Evolutionary conservation across 257 asterid genomes (phyloP), one percentile per base, ranked within the genome.

Genomic region (Fraxinus cuspidata): DNA sequence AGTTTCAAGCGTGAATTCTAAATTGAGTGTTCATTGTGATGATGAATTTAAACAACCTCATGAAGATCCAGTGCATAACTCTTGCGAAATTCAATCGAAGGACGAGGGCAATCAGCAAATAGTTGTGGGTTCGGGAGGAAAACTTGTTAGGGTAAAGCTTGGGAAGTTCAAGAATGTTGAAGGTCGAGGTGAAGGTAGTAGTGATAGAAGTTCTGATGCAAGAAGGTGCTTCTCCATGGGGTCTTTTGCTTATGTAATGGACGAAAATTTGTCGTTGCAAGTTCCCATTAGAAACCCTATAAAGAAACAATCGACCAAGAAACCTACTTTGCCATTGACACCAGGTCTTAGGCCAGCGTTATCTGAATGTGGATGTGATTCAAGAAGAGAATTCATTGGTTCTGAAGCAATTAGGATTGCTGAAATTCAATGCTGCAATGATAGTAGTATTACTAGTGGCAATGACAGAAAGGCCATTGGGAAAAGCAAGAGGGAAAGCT

Each of bases 161-260:
- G 99, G 99, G 25, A 95, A 92, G 80, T 95, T 87, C 64, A 93
- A 81, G 83, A 92, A 78, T 82, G 89, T 90, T 0, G 96, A 87
- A 47, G 79, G 82, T 34, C 83, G 74, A 2, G 87, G 78, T 31
- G 92, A 75, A 70, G 86, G 84, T 15, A 83, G 87, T n/a, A 72
- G 78, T 47, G 81, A 74, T 11, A 77, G 69, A 9, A 77, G 76
- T 68, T 80, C 82, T 56, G 97, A 87, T 78, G 82, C 90, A 71
- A 92, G 99, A 37, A 85, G 99, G 68, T 95, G 99, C 75, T 92
- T 92, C 73, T 95, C 99, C 0, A 93, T 95, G 99, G 98, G 98
- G 5, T 93, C 98, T 38, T 91, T 95, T 81, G 99, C 98, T 40
- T 95, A 95, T 79, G 84, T 95, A 0, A 88, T 95, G 97, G 96